These are phyloP conservation scores for Phlebopus sp. DNA, from an alignment of 1,284 basidiomycete species.

Conservation along the genomic window DNA sequence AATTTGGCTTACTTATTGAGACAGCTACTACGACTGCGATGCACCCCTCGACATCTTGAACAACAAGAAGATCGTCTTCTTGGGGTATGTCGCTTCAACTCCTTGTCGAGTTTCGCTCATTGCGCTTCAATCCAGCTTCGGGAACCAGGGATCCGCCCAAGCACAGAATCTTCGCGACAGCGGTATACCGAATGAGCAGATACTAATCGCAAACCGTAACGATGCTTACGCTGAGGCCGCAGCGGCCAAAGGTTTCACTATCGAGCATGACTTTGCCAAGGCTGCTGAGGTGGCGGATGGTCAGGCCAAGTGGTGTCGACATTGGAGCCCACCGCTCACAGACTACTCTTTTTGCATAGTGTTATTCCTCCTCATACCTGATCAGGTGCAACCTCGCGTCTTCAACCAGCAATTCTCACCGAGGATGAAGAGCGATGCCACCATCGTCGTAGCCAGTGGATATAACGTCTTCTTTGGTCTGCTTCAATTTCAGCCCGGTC, in stretches of 20 bases:
- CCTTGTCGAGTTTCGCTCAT: slow-evolving; percentile 1
- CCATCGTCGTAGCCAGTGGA: slow-evolving; percentile 60
- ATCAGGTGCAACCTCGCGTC: slow-evolving; percentile 59
- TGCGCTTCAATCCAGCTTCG: slow-evolving; percentile 42
- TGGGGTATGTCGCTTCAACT: slow-evolving; percentile 42
- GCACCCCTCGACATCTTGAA: slow-evolving; percentile 48
- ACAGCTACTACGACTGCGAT: slow-evolving; percentile 61
- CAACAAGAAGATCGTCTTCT: slow-evolving; percentile 56
- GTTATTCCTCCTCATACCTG: slow-evolving; percentile 59
- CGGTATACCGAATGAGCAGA: slow-evolving; percentile 58
- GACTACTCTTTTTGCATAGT: slow-evolving; percentile 36
- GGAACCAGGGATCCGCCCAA: slow-evolving; percentile 66
- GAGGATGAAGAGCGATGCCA: slow-evolving; percentile 45
- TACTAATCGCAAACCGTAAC: slow-evolving; percentile 56
- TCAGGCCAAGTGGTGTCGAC: slow-evolving; percentile 19
- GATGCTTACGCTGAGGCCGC: slow-evolving; percentile 60
- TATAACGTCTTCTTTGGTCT: slow-evolving; percentile 66
- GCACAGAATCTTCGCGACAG: slow-evolving; percentile 65
- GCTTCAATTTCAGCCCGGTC: slow-evolving; percentile 50
- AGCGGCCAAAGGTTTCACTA: slow-evolving; percentile 52
- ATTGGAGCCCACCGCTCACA: slow-evolving; percentile 1
- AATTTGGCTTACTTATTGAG: not conserved
- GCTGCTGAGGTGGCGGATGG: slow-evolving; percentile 57
- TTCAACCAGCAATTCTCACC: slow-evolving; percentile 57
- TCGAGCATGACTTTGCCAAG: slow-evolving; percentile 55